Evolutionary conservation across 768 basidiomycete species (phyloP).

Genomic region (Russula sp.): DNA sequence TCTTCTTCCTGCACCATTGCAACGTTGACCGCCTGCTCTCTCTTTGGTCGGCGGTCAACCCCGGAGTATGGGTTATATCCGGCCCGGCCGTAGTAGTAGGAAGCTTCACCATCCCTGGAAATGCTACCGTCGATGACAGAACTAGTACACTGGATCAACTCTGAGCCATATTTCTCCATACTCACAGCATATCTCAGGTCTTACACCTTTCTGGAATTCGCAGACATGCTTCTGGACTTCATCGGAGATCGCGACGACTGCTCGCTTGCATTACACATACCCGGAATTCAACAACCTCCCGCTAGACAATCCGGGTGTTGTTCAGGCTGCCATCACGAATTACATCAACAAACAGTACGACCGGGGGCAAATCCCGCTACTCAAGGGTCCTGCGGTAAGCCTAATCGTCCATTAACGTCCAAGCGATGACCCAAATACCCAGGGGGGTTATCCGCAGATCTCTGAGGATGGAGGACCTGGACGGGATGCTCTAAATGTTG

Average conservation of each 20-base stretch:
- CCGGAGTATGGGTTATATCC: conserved; percentile 32
- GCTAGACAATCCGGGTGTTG: conserved; percentile 25
- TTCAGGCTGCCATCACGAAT: conserved; percentile 29
- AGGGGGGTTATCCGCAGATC: too few species aligned
- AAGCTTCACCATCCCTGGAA: conserved; percentile 13
- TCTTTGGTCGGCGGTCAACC: conserved; percentile 44
- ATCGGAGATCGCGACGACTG: conserved; percentile 26
- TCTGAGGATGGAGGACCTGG: background rate
- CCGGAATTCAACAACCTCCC: conserved; percentile 42
- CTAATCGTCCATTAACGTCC: conserved; percentile 4
- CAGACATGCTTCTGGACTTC: conserved; percentile 36
- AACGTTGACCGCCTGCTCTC: conserved; percentile 47
- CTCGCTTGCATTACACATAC: conserved; percentile 39
- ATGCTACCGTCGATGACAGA: background rate
- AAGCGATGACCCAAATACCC: background rate
- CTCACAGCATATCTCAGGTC: conserved; percentile 25
- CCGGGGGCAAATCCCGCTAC: background rate
- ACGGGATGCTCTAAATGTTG: background rate
- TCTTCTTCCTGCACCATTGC: conserved; percentile 48
- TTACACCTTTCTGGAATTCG: conserved; percentile 42
- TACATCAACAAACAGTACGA: conserved; percentile 35
- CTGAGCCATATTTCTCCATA: background rate
- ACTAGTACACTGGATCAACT: conserved; percentile 9
- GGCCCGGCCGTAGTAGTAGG: conserved; percentile 18
- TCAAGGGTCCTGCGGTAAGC: conserved; percentile 12